Evolutionary conservation across 2,329 filamentous ascomycete genomes (phyloP), one percentile per base, ranked within the genome.

Genomic region (Trichoderma cornu-damae): DNA sequence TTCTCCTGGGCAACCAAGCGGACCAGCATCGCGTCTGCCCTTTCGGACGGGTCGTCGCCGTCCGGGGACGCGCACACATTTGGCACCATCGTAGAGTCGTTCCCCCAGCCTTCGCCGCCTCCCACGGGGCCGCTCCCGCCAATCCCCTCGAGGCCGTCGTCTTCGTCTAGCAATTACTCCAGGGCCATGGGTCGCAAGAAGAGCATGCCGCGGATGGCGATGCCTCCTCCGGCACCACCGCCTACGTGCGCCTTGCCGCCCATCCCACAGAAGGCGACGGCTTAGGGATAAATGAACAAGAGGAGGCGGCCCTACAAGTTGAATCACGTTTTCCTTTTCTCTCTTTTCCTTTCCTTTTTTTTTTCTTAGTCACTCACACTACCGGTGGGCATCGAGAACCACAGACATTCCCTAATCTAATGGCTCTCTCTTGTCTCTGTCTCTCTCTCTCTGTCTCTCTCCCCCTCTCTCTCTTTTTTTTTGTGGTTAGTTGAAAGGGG

Each of bases 181-280:
- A 32, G 38, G 14, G 60, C 61, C 5, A 49, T 70, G 20, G 35
- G 67, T 24, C 73, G 72, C 52, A 72, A 78, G 24, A 73, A 75
- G 56, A 82, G 79, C 67, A 75, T 81, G 74, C 75, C 79, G 5
- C 77, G 80, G 24, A 69, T 81, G 42, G 70, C 69, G 35, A 69
- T 69, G 32, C 37, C 57, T 1, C 79, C 79, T 28, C 80, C 80
- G 14, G 77, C 73, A 12, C 81, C 81, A 6, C 81, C 81, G 4
- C 81, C 81, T 22, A 81, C 72, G 9, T 77, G 76, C 61, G 79
- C 80, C 12, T 72, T 84, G 20, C 81, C 81, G 16, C 80, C 81
- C 0, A 26, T 57, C 26, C 53, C 53, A 18, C 59, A 63, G 12
- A 67, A 64, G 26, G 59, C 60, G 42, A 60, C 59, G 40, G 58